Base-by-base conservation (phyloP, 768 basidiomycete genomes). In the Hypholoma fasciculare region DNA sequence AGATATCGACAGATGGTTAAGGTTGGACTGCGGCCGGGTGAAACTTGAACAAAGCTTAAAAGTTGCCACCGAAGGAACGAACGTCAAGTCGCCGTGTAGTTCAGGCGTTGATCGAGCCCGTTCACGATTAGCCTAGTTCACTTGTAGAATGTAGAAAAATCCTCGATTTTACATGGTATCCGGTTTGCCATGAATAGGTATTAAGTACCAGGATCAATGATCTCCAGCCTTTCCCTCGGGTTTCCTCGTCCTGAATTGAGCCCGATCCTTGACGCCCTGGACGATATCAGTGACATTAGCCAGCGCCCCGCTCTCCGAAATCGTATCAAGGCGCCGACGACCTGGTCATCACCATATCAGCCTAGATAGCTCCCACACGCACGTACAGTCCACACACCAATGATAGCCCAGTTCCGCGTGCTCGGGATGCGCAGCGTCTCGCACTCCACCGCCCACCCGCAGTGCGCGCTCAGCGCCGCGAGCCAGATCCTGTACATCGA, bases 361-460 rank as follows among this genome's bases (percentile, higher is more conserved):
- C 11, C 13, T 39, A 44, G 46, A 54, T 30, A 38, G 43, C 48
- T 39, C 46, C 42, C 3, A 52, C 50, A 11, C 9, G 38, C 7
- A 57, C 61, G 23, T 4, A 23, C 23, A 60, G 4, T 26, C 19
- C 7, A 78, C 86, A 19, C 54, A 94, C 96, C 95, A 30, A 96
- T 73, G 51, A 97, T 81, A 0, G 89, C 92, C 94, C 95, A 97
- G 67, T 94, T 94, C 58, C 94, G 82, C 40, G 96, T 97, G 69
- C 91, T 94, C 1, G 96, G 96, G 12, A 98, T 96, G 59, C 96
- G 78, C 63, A 98, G 71, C 23, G 78, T 83, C 72, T 98, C 96
- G 54, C 86, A 86, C 71, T 97, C 96, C 12, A 94, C 79, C 59
- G 83, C 78, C 91, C 94, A 98, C 3, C 96, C 96, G 68, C 87